Evolutionary conservation across 148 eudicot genomes (phyloP).

Genomic region (Polygonum maritimum): DNA sequence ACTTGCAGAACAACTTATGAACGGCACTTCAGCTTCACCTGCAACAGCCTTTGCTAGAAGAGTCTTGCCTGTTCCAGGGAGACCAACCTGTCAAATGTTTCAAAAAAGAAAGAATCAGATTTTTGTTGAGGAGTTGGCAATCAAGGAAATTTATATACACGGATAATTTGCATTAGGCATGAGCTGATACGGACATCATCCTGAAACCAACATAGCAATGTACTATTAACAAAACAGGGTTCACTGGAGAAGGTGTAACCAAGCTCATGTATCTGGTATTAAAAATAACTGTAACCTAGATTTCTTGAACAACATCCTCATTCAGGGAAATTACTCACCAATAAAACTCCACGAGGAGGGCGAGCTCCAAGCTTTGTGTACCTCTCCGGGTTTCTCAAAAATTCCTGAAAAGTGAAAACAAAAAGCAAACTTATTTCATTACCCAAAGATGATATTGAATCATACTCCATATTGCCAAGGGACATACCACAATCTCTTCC

Average conservation of each 20-base stretch:
- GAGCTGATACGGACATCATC: not conserved
- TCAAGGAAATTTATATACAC: not conserved
- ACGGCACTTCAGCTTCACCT: conserved; percentile 97
- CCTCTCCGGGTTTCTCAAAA: conserved; percentile 42
- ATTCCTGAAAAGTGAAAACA: conserved; percentile 48
- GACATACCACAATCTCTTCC: conserved; percentile 90
- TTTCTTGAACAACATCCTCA: not conserved
- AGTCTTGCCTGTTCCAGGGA: conserved; percentile 95
- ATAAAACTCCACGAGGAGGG: conserved; percentile 91
- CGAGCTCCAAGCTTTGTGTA: conserved; percentile 82
- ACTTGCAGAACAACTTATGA: conserved; percentile 89
- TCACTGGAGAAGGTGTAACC: not conserved
- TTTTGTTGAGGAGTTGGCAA: not conserved
- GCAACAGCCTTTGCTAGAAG: conserved; percentile 97
- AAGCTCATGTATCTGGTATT: not conserved
- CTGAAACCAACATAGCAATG: not conserved
- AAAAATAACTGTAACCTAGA: not conserved
- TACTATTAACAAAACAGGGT: not conserved
- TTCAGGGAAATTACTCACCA: conserved; percentile 23
- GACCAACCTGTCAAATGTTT: conserved; percentile 68
- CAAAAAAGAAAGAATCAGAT: not conserved
- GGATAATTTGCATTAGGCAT: not conserved
- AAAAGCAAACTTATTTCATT: not conserved
- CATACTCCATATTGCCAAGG: not conserved
- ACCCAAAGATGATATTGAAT: conserved; percentile 1